These are phyloP conservation scores for Chlorociboria aeruginascens DNA, from an alignment of 495 filamentous ascomycete genomes.

Conservation along the genomic window DNA sequence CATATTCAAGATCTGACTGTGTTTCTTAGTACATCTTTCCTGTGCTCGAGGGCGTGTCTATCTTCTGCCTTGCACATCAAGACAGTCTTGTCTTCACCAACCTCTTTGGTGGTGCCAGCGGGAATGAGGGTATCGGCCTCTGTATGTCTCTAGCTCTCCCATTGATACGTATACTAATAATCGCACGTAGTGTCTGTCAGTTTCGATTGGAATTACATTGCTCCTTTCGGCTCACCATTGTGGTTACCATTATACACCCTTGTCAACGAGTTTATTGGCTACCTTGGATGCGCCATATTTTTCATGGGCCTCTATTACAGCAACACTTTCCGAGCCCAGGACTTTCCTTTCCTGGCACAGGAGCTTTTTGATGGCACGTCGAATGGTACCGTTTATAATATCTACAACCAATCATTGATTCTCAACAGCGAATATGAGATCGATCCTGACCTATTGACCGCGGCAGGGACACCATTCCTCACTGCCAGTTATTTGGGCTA, in stretches of 20 bases:
- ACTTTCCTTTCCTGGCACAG: conserved; percentile 40
- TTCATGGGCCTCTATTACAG: conserved; percentile 25
- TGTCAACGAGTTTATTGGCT: conserved; percentile 8
- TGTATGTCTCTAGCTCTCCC: conserved; percentile 12
- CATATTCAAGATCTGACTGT: background rate
- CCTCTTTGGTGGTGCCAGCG: conserved; percentile 42
- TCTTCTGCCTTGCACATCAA: conserved; percentile 43
- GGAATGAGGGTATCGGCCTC: conserved; percentile 34
- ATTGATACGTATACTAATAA: too few species aligned
- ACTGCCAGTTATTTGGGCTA: conserved; percentile 30
- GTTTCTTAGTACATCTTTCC: conserved; percentile 38
- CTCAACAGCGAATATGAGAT: conserved; percentile 28
- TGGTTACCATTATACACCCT: conserved; percentile 9
- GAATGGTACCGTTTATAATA: conserved; percentile 22
- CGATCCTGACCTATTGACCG: conserved; percentile 20
- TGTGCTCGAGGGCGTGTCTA: conserved; percentile 39
- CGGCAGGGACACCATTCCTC: conserved; percentile 30
- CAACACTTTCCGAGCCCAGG: conserved; percentile 36
- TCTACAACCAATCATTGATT: conserved; percentile 26
- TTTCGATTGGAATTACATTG: conserved; percentile 40
- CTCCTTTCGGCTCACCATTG: conserved; percentile 4
- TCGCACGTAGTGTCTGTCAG: conserved; percentile 5
- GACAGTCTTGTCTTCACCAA: conserved; percentile 40
- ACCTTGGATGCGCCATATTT: conserved; percentile 2
- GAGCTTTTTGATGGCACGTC: conserved; percentile 24